A percentile compares a stretch with the other conserved stretches of the same genome.
Evolutionary conservation across 1,284 basidiomycete genomes (phyloP).

Genomic region (Trichosporon sp.): DNA sequence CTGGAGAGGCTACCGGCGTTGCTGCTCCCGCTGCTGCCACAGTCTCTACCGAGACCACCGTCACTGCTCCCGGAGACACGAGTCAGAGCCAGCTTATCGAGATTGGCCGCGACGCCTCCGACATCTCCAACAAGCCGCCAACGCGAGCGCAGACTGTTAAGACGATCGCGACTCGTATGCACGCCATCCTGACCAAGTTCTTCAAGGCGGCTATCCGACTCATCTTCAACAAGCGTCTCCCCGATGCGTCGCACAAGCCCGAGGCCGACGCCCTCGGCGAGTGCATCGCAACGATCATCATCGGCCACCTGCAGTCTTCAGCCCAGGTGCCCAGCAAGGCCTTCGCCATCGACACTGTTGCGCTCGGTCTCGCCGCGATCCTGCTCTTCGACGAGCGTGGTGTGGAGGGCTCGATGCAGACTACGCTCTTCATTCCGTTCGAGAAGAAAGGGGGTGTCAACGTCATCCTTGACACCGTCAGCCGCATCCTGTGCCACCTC

Average conservation of each 20-base stretch:
- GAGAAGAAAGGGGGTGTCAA: slow-evolving; percentile 67
- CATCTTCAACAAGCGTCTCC: slow-evolving; percentile 67
- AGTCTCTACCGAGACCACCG: background rate
- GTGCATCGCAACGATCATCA: slow-evolving; percentile 65
- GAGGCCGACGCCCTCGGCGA: slow-evolving; percentile 67
- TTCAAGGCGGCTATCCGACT: slow-evolving; percentile 88
- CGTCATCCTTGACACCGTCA: slow-evolving; percentile 60
- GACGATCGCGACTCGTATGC: slow-evolving; percentile 73
- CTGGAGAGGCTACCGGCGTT: background rate
- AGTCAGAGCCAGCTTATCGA: background rate
- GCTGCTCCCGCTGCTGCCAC: background rate
- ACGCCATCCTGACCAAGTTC: slow-evolving; percentile 71
- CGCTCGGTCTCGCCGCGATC: slow-evolving; percentile 65
- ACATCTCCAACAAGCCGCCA: slow-evolving; percentile 8
- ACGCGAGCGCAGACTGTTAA: slow-evolving; percentile 45
- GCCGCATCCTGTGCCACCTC: slow-evolving; percentile 57
- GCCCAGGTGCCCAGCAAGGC: slow-evolving; percentile 19
- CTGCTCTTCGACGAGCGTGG: slow-evolving; percentile 80
- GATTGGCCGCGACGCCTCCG: background rate
- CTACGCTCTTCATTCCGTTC: slow-evolving; percentile 71
- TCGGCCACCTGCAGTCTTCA: slow-evolving; percentile 58
- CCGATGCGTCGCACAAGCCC: slow-evolving; percentile 70
- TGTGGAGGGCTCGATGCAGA: slow-evolving; percentile 68
- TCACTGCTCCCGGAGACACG: background rate
- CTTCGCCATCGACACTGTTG: slow-evolving; percentile 57